phyloP scores from a whole-genome alignment of 176 grass and related monocot species.

The Elaeis guineensis region DNA sequence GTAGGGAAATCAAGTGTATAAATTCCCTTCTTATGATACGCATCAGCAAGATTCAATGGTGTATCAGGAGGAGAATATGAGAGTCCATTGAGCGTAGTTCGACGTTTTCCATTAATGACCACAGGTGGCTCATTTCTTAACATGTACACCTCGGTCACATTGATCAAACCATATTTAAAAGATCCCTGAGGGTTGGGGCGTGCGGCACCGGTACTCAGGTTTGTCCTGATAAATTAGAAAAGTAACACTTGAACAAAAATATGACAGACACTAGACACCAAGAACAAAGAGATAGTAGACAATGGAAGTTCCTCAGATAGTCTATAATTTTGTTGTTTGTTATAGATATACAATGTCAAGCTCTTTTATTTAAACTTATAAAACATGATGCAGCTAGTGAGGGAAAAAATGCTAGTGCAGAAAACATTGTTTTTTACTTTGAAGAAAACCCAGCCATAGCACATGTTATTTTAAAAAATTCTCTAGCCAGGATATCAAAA shows the following conservation, averaged over 20 bases:
- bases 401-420: too few relatives aligned
- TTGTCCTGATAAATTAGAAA: conserved; percentile 45
- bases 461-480: too few relatives aligned
- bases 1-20: conserved; percentile 67
- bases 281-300: background rate
- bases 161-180: conserved; percentile 66
- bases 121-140: conserved; percentile 44
- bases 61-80: conserved; percentile 67
- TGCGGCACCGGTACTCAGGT: conserved; percentile 65
- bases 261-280: background rate
- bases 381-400: too few relatives aligned
- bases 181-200: conserved; percentile 87
- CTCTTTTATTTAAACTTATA: too few relatives aligned
- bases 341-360: too few relatives aligned
- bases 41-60: conserved; percentile 71
- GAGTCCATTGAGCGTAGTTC: conserved; percentile 61
- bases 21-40: conserved; percentile 43
- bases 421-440: too few relatives aligned
- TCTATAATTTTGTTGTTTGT: too few relatives aligned
- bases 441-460: too few relatives aligned
- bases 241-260: background rate
- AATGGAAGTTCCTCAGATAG: too few relatives aligned
- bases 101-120: conserved; percentile 37
- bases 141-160: conserved; percentile 64
- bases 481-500: too few relatives aligned